These are phyloP conservation scores for Trichoderma harzianum DNA, from an alignment of 2,329 filamentous ascomycete species.

Conservation along the genomic window DNA sequence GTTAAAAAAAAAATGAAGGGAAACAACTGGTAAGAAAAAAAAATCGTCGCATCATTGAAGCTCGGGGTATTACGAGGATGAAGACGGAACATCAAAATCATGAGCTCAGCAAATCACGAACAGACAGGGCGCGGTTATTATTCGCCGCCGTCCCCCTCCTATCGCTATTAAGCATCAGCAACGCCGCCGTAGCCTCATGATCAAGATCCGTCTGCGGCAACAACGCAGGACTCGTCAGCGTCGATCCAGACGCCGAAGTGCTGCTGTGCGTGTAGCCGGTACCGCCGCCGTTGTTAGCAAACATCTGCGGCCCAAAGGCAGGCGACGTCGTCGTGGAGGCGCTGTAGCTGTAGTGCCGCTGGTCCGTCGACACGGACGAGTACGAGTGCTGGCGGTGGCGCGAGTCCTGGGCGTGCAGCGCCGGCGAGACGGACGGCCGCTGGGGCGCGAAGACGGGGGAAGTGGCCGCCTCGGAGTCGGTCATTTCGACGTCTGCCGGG, in stretches of 20 bases:
- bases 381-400: constrained; percentile 49
- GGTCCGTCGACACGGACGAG: constrained; percentile 51
- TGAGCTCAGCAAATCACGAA: constrained; percentile 52
- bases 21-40: too few species aligned
- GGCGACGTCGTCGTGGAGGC: constrained; percentile 53
- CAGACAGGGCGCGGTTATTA: constrained; percentile 47
- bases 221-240: constrained; percentile 57
- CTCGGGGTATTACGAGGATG: not conserved
- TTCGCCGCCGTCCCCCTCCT: constrained; percentile 49
- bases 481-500: constrained; percentile 59
- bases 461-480: constrained; percentile 45
- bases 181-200: constrained; percentile 78
- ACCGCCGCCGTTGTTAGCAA: constrained; percentile 23
- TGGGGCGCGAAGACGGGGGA: constrained; percentile 46
- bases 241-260: constrained; percentile 46
- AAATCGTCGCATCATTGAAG: not conserved
- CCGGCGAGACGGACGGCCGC: constrained; percentile 53
- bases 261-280: constrained; percentile 39
- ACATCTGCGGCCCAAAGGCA: constrained; percentile 50
- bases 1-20: not conserved
- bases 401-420: constrained; percentile 44
- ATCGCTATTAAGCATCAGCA: constrained; percentile 84
- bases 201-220: constrained; percentile 57
- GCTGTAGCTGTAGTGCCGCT: constrained; percentile 49
- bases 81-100: constrained; percentile 29